Base-by-base conservation (phyloP, 192 early-diverging fungal genomes). In the Dissophora globulifera region DNA sequence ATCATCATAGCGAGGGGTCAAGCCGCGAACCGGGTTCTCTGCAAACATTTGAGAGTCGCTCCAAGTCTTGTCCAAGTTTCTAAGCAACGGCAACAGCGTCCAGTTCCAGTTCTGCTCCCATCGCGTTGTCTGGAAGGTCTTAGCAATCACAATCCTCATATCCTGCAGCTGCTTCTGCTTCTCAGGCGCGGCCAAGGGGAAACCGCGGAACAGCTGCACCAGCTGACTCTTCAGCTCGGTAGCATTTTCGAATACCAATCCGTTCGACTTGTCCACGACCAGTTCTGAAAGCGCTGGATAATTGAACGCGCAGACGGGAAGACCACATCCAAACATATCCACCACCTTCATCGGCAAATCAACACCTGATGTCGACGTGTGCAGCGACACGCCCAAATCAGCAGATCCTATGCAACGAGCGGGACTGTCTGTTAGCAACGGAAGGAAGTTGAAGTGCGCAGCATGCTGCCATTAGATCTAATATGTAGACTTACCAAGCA, bases 261-360 rank as follows among this genome's bases (percentile, higher is more conserved):
- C 72, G 30, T 76, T 76, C 17, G 63, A 61, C 31, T 76, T 76
- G 12, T 62, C 57, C 4, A 76, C 58, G 9, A 76, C 72, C 4
- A 76, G 23, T 19, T 76, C 72, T 17, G 63, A 40, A 9, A 76
- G 58, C n/a, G 72, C 47, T n/a, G 63, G 63, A 33, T 76, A 76
- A 9, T 61, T 76, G 64, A 62, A 76, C 1, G 96, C 93, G 78
- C 91, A 93, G 33, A 95, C 96, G 6, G 97, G 95, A 15, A 95
- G 68, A 4, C 93, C 94, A 78, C 93, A 96, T 17, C 96, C 97
- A 88, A 98, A 96, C 95, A 99, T 96, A 68, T 99, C 97, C 9
- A 98, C 94, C 7, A 98, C 87, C 81, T 99, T 99, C 97, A 99
- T 99, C 8, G 97, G 97, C 66, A 99, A 76, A 71, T 99, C 97